Evolutionary conservation across 2,329 filamentous ascomycete species (phyloP), one percentile per base, ranked within the genome.

Genomic region (Aaosphaeria pasadenensis): DNA sequence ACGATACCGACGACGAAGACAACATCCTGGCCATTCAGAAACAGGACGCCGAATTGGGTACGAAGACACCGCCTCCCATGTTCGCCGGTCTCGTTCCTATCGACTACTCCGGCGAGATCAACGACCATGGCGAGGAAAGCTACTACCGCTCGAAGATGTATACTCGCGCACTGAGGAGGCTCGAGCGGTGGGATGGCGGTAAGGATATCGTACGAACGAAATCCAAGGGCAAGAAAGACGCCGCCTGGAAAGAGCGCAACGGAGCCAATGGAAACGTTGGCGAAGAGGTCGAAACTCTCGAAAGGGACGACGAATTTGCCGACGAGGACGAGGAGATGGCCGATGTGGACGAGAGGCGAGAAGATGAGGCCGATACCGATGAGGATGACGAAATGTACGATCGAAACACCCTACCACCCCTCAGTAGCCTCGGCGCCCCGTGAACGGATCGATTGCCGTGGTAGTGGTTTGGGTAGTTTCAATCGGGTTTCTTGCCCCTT

Each of bases 91-190:
- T 89, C 36, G 82, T 80, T 45, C 84, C 81, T 31, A 72, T 88
- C 0, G 71, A 71, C 17, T 71, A 73, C 42, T 60, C 58, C 9
- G 66, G 62, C 11, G 88, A 91, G 63, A 70, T 77, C 0, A 86
- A 89, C 52, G 88, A 92, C 69, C 88, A 84, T 56, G 89, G 89
- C 39, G 89, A 92, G 66, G 87, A 92, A 66, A 77, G 83, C 5
- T 78, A 79, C 46, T 77, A 82, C 1, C 85, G 88, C 49, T 80
- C 83, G 4, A 82, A 86, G 7, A 80, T 87, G 6, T 71, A 92
- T 13, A 76, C 85, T 45, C 79, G 86, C 11, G 77, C 79, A 1
- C 74, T 77, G 17, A 79, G 89, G 30, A 78, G 89, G 38, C 73
- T 92, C n/a, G 74, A 80, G 45, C 79, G 88, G 31, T 92, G 89